Evolutionary conservation across 2,329 filamentous ascomycete species (phyloP).

Genomic region (Thyridium curvatum): DNA sequence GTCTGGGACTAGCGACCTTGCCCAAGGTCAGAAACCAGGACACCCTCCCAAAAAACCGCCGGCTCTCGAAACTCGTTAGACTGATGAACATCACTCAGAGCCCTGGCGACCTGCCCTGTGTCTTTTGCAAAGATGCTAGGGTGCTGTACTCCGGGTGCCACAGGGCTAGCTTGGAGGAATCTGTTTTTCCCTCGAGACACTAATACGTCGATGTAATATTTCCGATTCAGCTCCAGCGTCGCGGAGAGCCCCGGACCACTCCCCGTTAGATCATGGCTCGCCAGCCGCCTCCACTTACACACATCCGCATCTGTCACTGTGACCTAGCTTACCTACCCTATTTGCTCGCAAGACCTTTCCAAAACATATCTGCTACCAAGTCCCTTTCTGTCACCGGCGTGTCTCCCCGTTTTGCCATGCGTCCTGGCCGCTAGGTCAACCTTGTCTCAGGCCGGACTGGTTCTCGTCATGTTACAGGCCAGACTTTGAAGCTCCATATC

Average conservation of each 20-base stretch:
- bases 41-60: conserved; percentile 9
- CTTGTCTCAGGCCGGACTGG: too few relatives aligned
- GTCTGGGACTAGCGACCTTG: conserved; percentile 2
- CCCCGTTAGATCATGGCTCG: not conserved
- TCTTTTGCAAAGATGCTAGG: conserved; percentile 1
- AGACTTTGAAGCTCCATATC: too few relatives aligned
- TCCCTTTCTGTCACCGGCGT: too few relatives aligned
- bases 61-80: conserved; percentile 35
- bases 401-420: too few relatives aligned
- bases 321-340: too few relatives aligned
- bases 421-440: too few relatives aligned
- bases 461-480: too few relatives aligned
- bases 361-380: too few relatives aligned
- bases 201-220: not conserved
- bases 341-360: too few relatives aligned
- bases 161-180: not conserved
- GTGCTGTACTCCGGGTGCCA: too few relatives aligned
- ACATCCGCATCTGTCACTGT: not conserved
- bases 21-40: conserved; percentile 8
- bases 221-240: not conserved
- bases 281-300: conserved; percentile 1
- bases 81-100: conserved; percentile 26
- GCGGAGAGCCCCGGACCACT: not conserved
- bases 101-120: conserved; percentile 13
- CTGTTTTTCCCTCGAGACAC: not conserved